A percentile compares a stretch with the other conserved stretches of the same genome.
Conservation (phyloP, 371 early-diverging fungal genomes). For the Saksenaea vasiformis region DNA sequence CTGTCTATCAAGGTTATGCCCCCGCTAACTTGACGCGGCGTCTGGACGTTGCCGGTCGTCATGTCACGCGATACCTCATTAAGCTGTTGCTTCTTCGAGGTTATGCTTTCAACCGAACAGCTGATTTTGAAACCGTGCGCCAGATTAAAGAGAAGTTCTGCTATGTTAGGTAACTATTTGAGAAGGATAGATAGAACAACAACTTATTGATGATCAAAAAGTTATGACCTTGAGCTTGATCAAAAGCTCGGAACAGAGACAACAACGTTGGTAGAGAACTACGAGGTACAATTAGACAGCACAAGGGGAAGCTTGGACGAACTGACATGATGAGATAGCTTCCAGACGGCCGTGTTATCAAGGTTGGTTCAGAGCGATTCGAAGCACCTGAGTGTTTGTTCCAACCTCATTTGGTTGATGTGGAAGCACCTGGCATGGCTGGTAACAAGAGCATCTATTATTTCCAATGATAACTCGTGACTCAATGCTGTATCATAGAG, state of each 20-base stretch:
- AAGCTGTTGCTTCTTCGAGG: slow-evolving; percentile 92
- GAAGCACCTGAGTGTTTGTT: slow-evolving; percentile 98
- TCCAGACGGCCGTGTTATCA: slow-evolving; percentile 98
- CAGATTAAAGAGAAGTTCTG: slow-evolving; percentile 97
- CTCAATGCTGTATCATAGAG: slow-evolving; percentile 54
- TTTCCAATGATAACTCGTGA: background rate
- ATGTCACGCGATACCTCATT: slow-evolving; percentile 96
- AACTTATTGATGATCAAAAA: slow-evolving; percentile 23
- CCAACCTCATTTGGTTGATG: slow-evolving; percentile 96
- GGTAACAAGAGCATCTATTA: slow-evolving; percentile 48
- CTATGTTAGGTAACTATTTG: slow-evolving; percentile 81
- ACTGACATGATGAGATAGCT: slow-evolving; percentile 49
- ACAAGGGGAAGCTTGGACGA: background rate
- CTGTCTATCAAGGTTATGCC: slow-evolving; percentile 95
- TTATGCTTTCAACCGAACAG: slow-evolving; percentile 95
- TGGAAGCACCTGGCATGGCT: slow-evolving; percentile 92
- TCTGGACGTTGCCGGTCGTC: slow-evolving; percentile 95
- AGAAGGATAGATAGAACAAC: background rate
- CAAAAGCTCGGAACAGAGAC: slow-evolving; percentile 95
- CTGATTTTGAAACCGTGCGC: slow-evolving; percentile 97
- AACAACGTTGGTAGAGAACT: slow-evolving; percentile 92
- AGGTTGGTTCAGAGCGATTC: slow-evolving; percentile 96
- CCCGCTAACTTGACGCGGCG: slow-evolving; percentile 90
- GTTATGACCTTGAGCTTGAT: slow-evolving; percentile 93
- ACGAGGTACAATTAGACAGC: slow-evolving; percentile 65